Evolutionary conservation across 441 rosid genomes (phyloP), one percentile per base, ranked within the genome.

Genomic region (Melastoma candidum): DNA sequence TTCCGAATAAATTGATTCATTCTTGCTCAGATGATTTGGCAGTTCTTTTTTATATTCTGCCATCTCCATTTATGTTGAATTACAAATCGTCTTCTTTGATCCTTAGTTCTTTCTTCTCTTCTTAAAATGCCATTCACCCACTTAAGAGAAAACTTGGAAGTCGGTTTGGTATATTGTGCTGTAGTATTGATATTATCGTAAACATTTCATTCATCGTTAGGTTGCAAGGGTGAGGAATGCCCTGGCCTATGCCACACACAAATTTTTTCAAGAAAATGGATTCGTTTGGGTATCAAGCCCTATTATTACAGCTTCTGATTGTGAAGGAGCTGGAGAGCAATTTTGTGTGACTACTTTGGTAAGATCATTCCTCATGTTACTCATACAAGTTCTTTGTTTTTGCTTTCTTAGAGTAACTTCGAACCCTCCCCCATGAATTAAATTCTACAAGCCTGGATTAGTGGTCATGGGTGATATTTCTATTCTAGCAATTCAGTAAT

Each of bases 241-340:
- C 64, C 68, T 93, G 82, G 87, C 98, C 27, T 88, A 61, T 81
- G 95, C 98, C 56, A 85, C 98, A 1, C 98, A 86, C 72, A 84
- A 85, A 51, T 93, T 85, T 63, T 93, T 93, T 61, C 95, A 88
- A 74, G 98, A 84, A 65, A 82, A 78, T 68, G 95, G 95, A 48
- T 88, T 93, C 74, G 82, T 93, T 44, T 93, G 95, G 98, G 87
- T 88, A 51, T 84, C 95, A 47, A 93, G 97, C 72, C 98, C 98
- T 66, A 93, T 93, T 54, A 88, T 93, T 60, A 86, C 97, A 44
- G 82, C 95, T 32, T 83, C 98, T 1, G 98, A 93, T 65, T 88
- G 97, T 74, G 97, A 93, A 78, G 98, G 98, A 55, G 98, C 95
- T 0, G 98, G 98, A 47, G 97, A 88, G 74, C 98, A 93, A 72